These are phyloP conservation scores for Euryodendron excelsum DNA, from an alignment of 148 eudicot species.

Conservation along the genomic window DNA sequence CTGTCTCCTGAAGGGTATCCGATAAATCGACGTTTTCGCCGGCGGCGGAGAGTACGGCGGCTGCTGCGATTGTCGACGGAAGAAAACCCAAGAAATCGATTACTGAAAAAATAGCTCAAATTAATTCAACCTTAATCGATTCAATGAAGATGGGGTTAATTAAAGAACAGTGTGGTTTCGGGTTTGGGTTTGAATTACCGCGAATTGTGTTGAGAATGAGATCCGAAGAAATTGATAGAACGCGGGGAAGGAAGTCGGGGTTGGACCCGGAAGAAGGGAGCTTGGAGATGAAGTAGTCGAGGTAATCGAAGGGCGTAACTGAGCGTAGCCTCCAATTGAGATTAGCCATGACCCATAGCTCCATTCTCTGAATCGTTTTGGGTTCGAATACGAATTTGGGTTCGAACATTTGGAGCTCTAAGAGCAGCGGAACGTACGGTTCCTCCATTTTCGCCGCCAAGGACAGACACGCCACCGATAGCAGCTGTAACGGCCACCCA, in stretches of 20 bases:
- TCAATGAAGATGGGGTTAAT: neutral
- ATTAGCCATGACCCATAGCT: conserved; percentile 29
- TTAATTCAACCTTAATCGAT: neutral
- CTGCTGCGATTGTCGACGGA: conserved; percentile 34
- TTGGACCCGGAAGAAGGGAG: conserved; percentile 8
- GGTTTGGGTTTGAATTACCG: conserved; percentile 20
- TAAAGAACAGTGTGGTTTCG: neutral
- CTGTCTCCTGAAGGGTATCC: conserved; percentile 13
- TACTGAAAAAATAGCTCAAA: conserved; percentile 14
- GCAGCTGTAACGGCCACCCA: conserved; percentile 37
- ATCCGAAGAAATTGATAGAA: conserved; percentile 14
- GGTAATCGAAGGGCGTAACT: conserved; percentile 39
- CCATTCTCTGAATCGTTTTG: conserved; percentile 35
- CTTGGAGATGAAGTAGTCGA: conserved; percentile 29
- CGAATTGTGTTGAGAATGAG: conserved; percentile 30
- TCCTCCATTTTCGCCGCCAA: conserved; percentile 44
- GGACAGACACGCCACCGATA: conserved; percentile 36
- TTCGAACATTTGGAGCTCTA: conserved; percentile 30
- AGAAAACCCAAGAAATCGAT: conserved; percentile 25
- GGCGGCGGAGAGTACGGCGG: conserved; percentile 29
- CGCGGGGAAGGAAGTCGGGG: neutral
- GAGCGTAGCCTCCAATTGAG: conserved; percentile 35
- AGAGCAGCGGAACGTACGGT: conserved; percentile 23
- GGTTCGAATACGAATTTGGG: conserved; percentile 31
- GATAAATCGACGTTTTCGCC: conserved; percentile 18